These are phyloP conservation scores for Cyclostephanos tholiformis DNA, from an alignment of 108 stramenopile species.

Conservation along the genomic window DNA sequence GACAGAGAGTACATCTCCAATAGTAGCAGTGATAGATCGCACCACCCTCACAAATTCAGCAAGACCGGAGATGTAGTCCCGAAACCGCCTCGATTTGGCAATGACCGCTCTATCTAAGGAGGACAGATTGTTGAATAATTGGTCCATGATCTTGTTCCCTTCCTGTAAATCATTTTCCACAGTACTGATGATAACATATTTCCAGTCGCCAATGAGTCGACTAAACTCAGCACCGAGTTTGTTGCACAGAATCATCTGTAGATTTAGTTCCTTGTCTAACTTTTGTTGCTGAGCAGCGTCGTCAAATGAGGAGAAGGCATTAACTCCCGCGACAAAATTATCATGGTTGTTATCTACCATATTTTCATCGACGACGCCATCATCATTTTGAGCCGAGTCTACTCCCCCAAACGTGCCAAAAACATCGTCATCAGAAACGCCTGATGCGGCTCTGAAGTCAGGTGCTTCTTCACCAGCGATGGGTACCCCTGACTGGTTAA, in stretches of 20 bases:
- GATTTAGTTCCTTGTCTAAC: background rate
- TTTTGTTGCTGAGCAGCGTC: slow-evolving; percentile 7
- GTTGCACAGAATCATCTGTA: slow-evolving; percentile 19
- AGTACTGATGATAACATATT: slow-evolving; percentile 24
- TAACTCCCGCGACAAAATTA: slow-evolving; percentile 34
- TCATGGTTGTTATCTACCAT: slow-evolving; percentile 12
- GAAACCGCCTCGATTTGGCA: slow-evolving; percentile 35
- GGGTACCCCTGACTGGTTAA: background rate
- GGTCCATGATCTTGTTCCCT: slow-evolving; percentile 28
- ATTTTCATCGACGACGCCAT: background rate
- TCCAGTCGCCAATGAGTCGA: slow-evolving; percentile 30
- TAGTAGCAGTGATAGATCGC: slow-evolving; percentile 64
- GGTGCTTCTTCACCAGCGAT: background rate
- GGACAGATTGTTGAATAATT: slow-evolving; percentile 16
- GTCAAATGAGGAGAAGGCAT: slow-evolving; percentile 47
- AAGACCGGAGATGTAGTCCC: slow-evolving; percentile 50
- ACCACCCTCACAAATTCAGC: slow-evolving; percentile 65
- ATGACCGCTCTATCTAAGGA: slow-evolving; percentile 29
- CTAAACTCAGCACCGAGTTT: slow-evolving; percentile 18
- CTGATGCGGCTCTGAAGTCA: background rate
- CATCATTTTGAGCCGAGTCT: background rate
- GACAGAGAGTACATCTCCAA: slow-evolving; percentile 67
- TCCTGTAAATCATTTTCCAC: slow-evolving; percentile 37
- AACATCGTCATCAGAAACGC: slow-evolving; percentile 8
- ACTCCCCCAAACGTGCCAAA: slow-evolving; percentile 32